Base-by-base conservation (phyloP, 2,329 filamentous ascomycete genomes). In the Penicillium sp. region DNA sequence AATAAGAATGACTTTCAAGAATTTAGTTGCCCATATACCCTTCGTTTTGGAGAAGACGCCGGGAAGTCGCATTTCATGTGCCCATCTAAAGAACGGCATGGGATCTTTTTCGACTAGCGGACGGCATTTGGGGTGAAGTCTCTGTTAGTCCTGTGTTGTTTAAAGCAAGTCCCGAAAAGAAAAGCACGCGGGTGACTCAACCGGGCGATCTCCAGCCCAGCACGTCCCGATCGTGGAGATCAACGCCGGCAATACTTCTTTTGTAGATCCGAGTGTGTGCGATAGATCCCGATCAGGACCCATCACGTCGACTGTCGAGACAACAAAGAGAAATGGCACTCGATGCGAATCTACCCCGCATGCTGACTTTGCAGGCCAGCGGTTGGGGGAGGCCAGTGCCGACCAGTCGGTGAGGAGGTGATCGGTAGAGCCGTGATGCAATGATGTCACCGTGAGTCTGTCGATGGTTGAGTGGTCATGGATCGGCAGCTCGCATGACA, bases 401-500 rank as follows among this genome's bases (percentile, higher is more conserved):
- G 37, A 47, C 51, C 54, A 58, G 57, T 62, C 62, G 58, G 60
- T 61, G 60, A 61, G 50, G 31, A 40, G 31, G 40, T 37, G 24
- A 24, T 39, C 35, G 5, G 46, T 41, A 19, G n/a, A 19, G 22
- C 50, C 19, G 33, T 40, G 50, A 50, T 43, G 31, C 18, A 22
- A 56, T 63, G 62, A 63, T 63, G 58, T 61, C 58, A 63, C 51
- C 33, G 19, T 11, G 19, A 52, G 6, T 16, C 9, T 33, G 33
- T 22, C 39, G 37, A 9, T 36, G 35, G 33, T 24, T 49, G 46
- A 44, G 27, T 31, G 46, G 27, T 35, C 18, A 40, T 16, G 18
- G 61, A 63, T 63, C 55, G 59, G 50, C 59, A 39, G n/a, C 31
- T 49, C 56, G n/a, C 56, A 58, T 56, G 43, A 54, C 49, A 50